Percentiles rank a stretch among this genome's conserved stretches.
Evolutionary conservation across 306 rosid genomes (phyloP).

Genomic region (Inga laurina): DNA sequence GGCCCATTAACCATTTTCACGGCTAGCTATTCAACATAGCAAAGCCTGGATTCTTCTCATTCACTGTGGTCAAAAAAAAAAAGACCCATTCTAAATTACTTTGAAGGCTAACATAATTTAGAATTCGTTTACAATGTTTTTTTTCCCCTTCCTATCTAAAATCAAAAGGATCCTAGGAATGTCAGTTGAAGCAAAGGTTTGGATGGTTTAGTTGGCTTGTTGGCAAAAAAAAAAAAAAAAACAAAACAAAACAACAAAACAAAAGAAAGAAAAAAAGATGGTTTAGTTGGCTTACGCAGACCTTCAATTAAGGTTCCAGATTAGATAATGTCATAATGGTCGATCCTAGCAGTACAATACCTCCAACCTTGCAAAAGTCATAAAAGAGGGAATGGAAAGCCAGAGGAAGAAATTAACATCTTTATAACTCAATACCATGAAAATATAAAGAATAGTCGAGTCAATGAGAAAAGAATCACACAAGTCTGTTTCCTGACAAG

Average conservation of each 20-base stretch:
- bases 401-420: neutral
- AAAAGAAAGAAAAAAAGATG: no score
- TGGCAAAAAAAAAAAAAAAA: no score
- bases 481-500: neutral
- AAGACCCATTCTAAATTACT: no score
- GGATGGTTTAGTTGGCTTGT: neutral
- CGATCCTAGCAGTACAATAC: neutral
- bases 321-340: neutral
- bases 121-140: no score
- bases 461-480: constrained; percentile 1
- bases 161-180: neutral
- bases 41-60: no score
- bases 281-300: neutral
- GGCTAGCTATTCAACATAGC: no score
- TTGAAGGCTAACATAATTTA: no score
- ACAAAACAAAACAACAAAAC: no score
- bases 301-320: neutral
- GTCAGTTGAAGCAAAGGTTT: neutral
- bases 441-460: constrained; percentile 9
- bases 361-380: neutral
- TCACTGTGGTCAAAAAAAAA: no score
- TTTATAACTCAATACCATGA: neutral
- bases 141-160: neutral
- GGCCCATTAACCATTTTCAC: neutral
- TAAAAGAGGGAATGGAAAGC: neutral